These are phyloP conservation scores for Penicillium sp. DNA, from an alignment of 2,329 filamentous ascomycete species.

Conservation along the genomic window DNA sequence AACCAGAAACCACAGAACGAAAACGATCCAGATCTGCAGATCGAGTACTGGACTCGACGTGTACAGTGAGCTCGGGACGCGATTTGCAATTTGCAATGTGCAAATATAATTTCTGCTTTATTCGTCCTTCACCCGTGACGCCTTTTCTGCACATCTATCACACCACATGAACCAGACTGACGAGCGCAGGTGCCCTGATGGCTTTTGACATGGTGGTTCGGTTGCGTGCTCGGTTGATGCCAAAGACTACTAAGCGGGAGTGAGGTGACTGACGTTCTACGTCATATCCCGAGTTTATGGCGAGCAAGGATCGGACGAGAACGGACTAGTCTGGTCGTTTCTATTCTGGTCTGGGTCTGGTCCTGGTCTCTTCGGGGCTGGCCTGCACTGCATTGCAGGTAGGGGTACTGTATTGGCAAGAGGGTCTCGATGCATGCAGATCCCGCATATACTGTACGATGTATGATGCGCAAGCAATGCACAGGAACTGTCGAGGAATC, in stretches of 20 bases:
- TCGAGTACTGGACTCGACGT: too few species aligned
- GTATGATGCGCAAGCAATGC: neutral
- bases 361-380: neutral
- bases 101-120: too few species aligned
- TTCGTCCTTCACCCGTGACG: neutral
- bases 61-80: too few species aligned
- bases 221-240: conserved; percentile 33
- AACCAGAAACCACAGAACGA: neutral
- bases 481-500: neutral
- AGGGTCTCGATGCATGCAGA: neutral
- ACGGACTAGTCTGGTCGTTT: neutral
- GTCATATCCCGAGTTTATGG: neutral
- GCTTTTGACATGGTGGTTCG: conserved; percentile 44
- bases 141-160: conserved; percentile 1
- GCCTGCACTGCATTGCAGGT: neutral
- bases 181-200: conserved; percentile 40
- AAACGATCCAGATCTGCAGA: too few species aligned
- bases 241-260: conserved; percentile 36
- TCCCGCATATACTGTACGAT: neutral
- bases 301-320: neutral
- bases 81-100: neutral
- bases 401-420: neutral
- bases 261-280: conserved; percentile 10
- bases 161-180: conserved; percentile 8
- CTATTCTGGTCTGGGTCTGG: neutral